Conservation (phyloP, 2,329 filamentous ascomycete genomes). For the Trichoderma simmonsii region DNA sequence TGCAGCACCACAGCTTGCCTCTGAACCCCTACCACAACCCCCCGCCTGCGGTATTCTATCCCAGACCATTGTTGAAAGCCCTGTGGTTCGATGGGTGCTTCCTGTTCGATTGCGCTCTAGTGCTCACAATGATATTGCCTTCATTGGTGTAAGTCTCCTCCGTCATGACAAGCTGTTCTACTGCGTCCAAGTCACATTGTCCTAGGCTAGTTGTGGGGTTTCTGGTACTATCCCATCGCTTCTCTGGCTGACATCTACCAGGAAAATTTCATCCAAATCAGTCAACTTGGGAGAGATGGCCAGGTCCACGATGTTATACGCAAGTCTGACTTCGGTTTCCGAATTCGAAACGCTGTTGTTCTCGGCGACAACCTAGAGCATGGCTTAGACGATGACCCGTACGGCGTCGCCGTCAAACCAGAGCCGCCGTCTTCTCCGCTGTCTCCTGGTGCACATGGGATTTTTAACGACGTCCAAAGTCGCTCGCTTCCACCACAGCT, state of each 20-base stretch:
- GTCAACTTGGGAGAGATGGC: conserved; percentile 66
- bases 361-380: conserved; percentile 57
- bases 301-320: conserved; percentile 72
- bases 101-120: conserved; percentile 73
- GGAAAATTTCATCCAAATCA: conserved; percentile 79
- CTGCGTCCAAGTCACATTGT: not conserved
- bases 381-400: conserved; percentile 32
- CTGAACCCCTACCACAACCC: conserved; percentile 35
- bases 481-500: conserved; percentile 68
- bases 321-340: conserved; percentile 73
- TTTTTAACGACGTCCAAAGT: conserved; percentile 5
- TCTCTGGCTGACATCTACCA: conserved; percentile 29
- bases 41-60: conserved; percentile 71
- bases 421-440: conserved; percentile 42
- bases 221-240: not conserved
- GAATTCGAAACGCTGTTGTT: conserved; percentile 75
- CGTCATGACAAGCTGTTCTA: not conserved
- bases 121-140: conserved; percentile 75
- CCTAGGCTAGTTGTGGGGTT: not conserved
- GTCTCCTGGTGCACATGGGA: conserved; percentile 27
- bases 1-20: conserved; percentile 30
- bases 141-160: conserved; percentile 65
- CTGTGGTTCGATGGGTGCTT: conserved; percentile 71
- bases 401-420: conserved; percentile 33
- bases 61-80: conserved; percentile 72